Conservation (phyloP, 352 stramenopile genomes). For the Pythium plurisporium region DNA sequence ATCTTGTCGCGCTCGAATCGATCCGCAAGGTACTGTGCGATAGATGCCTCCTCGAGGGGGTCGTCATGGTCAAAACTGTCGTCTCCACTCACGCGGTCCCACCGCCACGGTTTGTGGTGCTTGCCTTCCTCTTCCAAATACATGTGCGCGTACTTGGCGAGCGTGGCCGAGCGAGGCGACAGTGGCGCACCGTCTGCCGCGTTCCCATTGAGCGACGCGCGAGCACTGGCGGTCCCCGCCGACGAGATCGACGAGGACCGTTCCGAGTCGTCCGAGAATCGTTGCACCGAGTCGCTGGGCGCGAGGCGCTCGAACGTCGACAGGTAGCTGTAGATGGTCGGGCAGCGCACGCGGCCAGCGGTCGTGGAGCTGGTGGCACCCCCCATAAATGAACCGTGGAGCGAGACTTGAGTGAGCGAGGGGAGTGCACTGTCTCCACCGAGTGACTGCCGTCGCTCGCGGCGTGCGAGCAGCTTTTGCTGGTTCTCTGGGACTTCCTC, state of each 20-base stretch:
- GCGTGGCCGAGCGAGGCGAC: conserved; percentile 60
- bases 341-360: conserved; percentile 35
- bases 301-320: conserved; percentile 61
- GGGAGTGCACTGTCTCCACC: not conserved
- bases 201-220: conserved; percentile 2
- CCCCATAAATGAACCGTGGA: conserved; percentile 2
- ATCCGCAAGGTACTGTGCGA: not conserved
- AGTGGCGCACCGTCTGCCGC: no score
- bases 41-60: not conserved
- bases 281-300: not conserved
- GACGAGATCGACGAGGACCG: conserved; percentile 3
- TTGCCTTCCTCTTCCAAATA: conserved; percentile 64
- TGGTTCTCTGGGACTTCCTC: conserved; percentile 68
- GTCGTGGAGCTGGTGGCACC: not conserved
- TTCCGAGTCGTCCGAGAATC: not conserved
- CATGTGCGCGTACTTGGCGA: conserved; percentile 75
- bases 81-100: conserved; percentile 38
- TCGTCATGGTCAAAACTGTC: conserved; percentile 25
- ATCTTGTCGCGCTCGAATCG: conserved; percentile 49
- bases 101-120: conserved; percentile 51
- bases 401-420: not conserved
- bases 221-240: conserved; percentile 9
- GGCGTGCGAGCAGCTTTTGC: conserved; percentile 21
- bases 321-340: conserved; percentile 72
- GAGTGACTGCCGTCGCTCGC: not conserved